phyloP scores from a whole-genome alignment of 179 eudicot genomes.

The Camellia oleifera region DNA sequence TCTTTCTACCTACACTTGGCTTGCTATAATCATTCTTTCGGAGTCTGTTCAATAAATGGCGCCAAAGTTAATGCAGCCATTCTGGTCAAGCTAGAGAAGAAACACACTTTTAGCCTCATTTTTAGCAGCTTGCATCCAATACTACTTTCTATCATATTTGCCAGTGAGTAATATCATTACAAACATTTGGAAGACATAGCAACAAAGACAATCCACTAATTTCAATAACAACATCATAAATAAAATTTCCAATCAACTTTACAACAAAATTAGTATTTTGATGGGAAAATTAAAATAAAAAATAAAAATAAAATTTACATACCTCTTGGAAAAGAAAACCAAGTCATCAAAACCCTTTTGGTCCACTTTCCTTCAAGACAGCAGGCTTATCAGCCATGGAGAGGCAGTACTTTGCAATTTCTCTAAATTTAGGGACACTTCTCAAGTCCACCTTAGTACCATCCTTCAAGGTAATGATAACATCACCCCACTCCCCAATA shows the following conservation, averaged over 20 bases:
- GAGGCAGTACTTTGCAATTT: constrained; percentile 79
- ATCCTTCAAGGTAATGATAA: constrained; percentile 71
- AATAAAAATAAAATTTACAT: constrained; percentile 23
- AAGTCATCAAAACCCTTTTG: constrained; percentile 56
- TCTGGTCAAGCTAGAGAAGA: background rate
- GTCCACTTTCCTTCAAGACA: constrained; percentile 36
- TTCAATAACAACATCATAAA: background rate
- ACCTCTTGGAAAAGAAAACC: constrained; percentile 22
- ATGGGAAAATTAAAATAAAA: constrained; percentile 2
- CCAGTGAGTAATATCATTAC: background rate
- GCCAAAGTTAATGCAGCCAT: background rate
- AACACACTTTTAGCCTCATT: background rate
- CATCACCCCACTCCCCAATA: constrained; percentile 92
- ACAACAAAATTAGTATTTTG: background rate
- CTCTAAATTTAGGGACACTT: constrained; percentile 88
- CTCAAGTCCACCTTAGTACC: constrained; percentile 88
- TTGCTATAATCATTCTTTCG: background rate
- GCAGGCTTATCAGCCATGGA: constrained; percentile 53
- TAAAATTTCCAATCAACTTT: constrained; percentile 18
- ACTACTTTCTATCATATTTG: background rate
- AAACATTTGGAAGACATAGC: background rate
- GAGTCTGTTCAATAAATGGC: too few relatives aligned
- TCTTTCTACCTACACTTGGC: background rate
- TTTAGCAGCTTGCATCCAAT: background rate
- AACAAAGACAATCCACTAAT: background rate